Evolutionary conservation across 352 stramenopile species (phyloP), one percentile per base, ranked within the genome.

Genomic region (Peronospora belbahrii): DNA sequence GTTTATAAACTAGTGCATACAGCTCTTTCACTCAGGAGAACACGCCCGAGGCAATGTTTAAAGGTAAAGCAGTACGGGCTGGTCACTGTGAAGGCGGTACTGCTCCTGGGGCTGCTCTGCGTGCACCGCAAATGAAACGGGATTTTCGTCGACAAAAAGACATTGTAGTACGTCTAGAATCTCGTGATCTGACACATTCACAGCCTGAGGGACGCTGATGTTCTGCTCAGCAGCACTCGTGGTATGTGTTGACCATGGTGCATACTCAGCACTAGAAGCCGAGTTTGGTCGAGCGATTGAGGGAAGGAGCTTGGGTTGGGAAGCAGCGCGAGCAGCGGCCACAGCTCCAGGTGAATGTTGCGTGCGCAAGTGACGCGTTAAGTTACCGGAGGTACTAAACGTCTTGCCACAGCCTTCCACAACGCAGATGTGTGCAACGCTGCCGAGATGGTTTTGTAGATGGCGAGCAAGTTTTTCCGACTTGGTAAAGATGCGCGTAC

Each of bases 301-400:
- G 6, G 27, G 41, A 19, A 46, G 48, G 18, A 68, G 38, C 6
- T 54, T 46, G 0, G 52, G 42, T 0, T 47, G 48, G 1, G 50
- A 49, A 4, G 50, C 53, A 17, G 55, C 54, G 15, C 60, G 57
- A 22, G 63, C 43, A 22, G 59, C 57, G 22, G 50, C 61, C 31
- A 66, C 57, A 45, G 63, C 59, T 52, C 51, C 56, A 39, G 59
- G 62, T 40, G 67, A 67, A 56, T 84, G 72, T 49, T 85, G 70
- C 41, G 69, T 74, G 31, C 74, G 74, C 48, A 85, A 59, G 57
- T 85, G 74, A 27, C 74, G 70, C 23, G 74, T 85, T 31, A 85
- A 64, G 54, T 85, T 85, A 19, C 74, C 74, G 1, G 66, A 59
- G 13, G 74, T 85, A 55, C 70, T 83, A 48, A 85, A 85, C 1